Conservation (phyloP, 1,284 basidiomycete species). For the Salmacisia buchloeana region DNA sequence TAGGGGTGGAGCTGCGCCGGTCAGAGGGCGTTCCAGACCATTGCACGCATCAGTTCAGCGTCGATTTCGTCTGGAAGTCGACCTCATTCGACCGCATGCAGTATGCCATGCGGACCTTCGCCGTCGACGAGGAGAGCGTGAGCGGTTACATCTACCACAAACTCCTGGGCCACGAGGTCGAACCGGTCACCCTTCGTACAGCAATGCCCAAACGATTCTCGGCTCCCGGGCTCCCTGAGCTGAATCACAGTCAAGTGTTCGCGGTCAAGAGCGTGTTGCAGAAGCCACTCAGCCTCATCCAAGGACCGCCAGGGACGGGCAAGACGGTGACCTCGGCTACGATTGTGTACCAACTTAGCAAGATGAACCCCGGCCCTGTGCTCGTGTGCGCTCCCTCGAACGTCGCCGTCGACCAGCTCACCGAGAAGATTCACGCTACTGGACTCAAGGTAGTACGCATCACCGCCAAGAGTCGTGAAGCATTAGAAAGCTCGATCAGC, state of each 20-base stretch:
- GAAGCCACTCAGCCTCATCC: slow-evolving; percentile 92
- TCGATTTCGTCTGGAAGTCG: slow-evolving; percentile 99
- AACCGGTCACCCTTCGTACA: slow-evolving; percentile 75
- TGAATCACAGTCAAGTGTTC: slow-evolving; percentile 96
- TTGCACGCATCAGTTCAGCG: slow-evolving; percentile 87
- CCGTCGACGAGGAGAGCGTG: slow-evolving; percentile 97
- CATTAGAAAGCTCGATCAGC: slow-evolving; percentile 82
- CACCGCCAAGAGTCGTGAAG: slow-evolving; percentile 95
- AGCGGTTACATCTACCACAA: slow-evolving; percentile 99
- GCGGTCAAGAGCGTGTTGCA: slow-evolving; percentile 97
- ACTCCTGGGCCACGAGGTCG: slow-evolving; percentile 85
- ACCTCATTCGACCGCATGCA: slow-evolving; percentile 99
- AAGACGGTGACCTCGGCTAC: slow-evolving; percentile 99
- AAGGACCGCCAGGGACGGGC: slow-evolving; percentile 93
- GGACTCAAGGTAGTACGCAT: slow-evolving; percentile 95
- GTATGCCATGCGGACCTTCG: slow-evolving; percentile 97
- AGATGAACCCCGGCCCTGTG: slow-evolving; percentile 99
- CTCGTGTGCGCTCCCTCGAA: slow-evolving; percentile 98
- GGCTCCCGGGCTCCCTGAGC: slow-evolving; percentile 88
- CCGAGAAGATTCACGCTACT: slow-evolving; percentile 95
- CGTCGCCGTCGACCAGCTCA: slow-evolving; percentile 97
- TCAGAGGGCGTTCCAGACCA: slow-evolving; percentile 92
- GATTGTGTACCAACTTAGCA: slow-evolving; percentile 95
- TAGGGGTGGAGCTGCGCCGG: slow-evolving; percentile 82
- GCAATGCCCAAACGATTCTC: slow-evolving; percentile 96